Base-by-base conservation (phyloP, 1,284 basidiomycete genomes). In the Leccinum subrobustum region DNA sequence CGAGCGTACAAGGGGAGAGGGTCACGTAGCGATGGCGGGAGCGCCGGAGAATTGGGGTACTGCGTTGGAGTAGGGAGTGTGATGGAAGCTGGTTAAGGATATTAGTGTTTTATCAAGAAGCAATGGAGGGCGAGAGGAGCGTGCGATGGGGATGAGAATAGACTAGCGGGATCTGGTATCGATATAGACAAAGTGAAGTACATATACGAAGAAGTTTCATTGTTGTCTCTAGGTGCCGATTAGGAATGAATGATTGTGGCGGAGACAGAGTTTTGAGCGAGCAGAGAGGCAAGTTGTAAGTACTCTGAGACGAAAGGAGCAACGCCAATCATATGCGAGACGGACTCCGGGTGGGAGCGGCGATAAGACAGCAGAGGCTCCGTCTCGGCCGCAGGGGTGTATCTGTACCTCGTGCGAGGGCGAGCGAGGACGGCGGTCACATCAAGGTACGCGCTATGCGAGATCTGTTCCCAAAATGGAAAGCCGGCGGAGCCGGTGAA, bases 331-430 rank as follows among this genome's bases (percentile, higher is more conserved):
- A 63, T 51, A 53, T 54, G 29, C 18, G 29, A 18, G 8, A 44
- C 56, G 42, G 39, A 27, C 23, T 25, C 23, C 23, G 39, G 37
- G 16, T 27, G 33, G 39, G 39, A 65, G 54, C 14, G 68, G 68
- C 55, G 66, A 67, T 70, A 67, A 67, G 66, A 11, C n/a, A 2
- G n/a, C 39, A 16, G 20, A 52, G 56, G 44, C 0, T 37, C 65
- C 64, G 66, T 58, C 48, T 54, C 44, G 52, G 29, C 12, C 12
- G 52, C 51, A 29, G 51, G 18, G 31, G 47, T 25, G 64, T 62
- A 56, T n/a, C 9, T 31, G 16, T 39, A 33, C 47, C 27, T 63
- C 50, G 48, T 25, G 31, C 7, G 47, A 33, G 44, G 29, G 27
- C 52, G 48, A 29, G 29, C 29, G 29, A 39, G 11, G 25, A 12